phyloP scores from a whole-genome alignment of 371 early-diverging fungal genomes.

The Lichtheimia hyalospora region DNA sequence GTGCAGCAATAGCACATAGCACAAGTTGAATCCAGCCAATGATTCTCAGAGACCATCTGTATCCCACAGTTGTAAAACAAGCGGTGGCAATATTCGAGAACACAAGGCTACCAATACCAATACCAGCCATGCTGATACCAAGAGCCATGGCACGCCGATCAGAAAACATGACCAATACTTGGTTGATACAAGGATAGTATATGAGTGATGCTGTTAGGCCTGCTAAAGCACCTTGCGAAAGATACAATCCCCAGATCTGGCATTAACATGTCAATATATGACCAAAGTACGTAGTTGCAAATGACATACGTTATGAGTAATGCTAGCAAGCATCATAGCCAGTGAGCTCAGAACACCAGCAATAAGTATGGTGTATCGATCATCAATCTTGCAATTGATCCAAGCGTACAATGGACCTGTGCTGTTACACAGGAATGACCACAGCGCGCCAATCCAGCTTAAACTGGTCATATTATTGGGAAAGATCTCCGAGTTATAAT shows the following conservation, averaged over 20 bases:
- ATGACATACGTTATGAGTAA: slow-evolving; percentile 10
- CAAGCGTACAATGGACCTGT: slow-evolving; percentile 43
- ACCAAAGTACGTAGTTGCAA: not conserved
- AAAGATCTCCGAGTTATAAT: slow-evolving; percentile 33
- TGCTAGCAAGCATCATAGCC: slow-evolving; percentile 33
- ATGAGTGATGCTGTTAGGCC: slow-evolving; percentile 13
- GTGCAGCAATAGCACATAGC: slow-evolving; percentile 10
- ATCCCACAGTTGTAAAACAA: slow-evolving; percentile 48
- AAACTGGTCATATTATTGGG: slow-evolving; percentile 26
- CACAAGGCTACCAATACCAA: slow-evolving; percentile 68
- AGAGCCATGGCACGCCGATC: slow-evolving; percentile 18
- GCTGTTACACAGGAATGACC: slow-evolving; percentile 29
- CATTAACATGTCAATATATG: too few species aligned
- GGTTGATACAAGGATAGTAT: slow-evolving; percentile 25
- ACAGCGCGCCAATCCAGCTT: slow-evolving; percentile 45
- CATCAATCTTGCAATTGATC: slow-evolving; percentile 34
- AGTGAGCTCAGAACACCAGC: slow-evolving; percentile 48
- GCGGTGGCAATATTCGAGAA: slow-evolving; percentile 57
- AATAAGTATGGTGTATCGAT: slow-evolving; percentile 7
- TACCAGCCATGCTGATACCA: slow-evolving; percentile 47
- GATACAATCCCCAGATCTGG: slow-evolving; percentile 28
- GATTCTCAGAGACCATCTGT: slow-evolving; percentile 62
- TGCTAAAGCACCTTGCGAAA: slow-evolving; percentile 20
- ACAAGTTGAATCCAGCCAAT: slow-evolving; percentile 48
- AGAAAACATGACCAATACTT: slow-evolving; percentile 56